Conservation (phyloP, 805 yeast genomes). For the Metschnikowia kunwiensis region DNA sequence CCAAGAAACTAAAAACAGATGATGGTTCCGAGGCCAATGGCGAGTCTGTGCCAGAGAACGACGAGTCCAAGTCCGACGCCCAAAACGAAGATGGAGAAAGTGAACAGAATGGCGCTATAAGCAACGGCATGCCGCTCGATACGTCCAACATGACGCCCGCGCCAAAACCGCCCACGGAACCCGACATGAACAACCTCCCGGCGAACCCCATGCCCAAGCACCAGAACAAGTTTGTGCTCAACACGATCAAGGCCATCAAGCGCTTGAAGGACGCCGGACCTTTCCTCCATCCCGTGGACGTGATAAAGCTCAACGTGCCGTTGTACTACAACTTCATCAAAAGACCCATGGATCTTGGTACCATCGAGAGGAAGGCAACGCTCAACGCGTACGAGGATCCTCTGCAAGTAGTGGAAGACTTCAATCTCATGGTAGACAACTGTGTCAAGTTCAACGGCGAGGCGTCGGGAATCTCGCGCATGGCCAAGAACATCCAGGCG, state of each 20-base stretch:
- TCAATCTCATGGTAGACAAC: constrained; percentile 79
- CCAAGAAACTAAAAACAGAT: constrained; percentile 23
- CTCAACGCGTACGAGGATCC: constrained; percentile 71
- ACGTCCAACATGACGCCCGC: constrained; percentile 46
- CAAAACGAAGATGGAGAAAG: not conserved
- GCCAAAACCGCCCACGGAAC: constrained; percentile 71
- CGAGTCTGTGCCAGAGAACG: constrained; percentile 4
- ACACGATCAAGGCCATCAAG: constrained; percentile 80
- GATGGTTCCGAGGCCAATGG: constrained; percentile 4
- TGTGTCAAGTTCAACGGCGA: constrained; percentile 85
- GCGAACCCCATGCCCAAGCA: constrained; percentile 70
- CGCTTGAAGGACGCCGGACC: constrained; percentile 91
- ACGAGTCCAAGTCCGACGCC: constrained; percentile 1
- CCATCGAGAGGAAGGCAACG: constrained; percentile 77
- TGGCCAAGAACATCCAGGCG: constrained; percentile 89
- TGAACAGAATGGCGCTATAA: not conserved
- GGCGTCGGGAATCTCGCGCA: constrained; percentile 76
- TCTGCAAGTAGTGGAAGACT: constrained; percentile 68
- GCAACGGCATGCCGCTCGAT: too few relatives aligned
- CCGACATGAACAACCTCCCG: constrained; percentile 69
- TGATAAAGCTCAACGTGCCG: constrained; percentile 83
- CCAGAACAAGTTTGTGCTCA: constrained; percentile 75
- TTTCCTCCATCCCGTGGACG: constrained; percentile 86
- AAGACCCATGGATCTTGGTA: constrained; percentile 90
- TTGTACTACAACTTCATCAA: constrained; percentile 79